Base-by-base conservation (phyloP, 768 basidiomycete species). In the Pleurotus tuoliensis region DNA sequence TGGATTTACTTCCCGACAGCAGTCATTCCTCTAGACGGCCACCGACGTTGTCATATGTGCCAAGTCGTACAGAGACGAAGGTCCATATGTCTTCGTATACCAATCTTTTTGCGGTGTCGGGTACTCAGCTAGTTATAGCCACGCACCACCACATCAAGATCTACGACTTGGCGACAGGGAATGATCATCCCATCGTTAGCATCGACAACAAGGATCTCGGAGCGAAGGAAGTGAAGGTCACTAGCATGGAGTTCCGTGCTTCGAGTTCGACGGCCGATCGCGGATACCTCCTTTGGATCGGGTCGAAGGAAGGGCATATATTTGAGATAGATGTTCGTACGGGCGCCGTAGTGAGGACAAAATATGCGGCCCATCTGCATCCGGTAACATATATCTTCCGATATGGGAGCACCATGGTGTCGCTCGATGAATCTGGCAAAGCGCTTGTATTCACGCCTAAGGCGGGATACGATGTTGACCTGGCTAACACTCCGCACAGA, bases 251-350 rank as follows among this genome's bases (percentile, higher is more conserved):
- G 68, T 92, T 94, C 67, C 78, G 87, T 13, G 80, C 87, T 0
- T 76, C 78, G 2, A 62, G 60, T 2, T 62, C 67, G 8, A 62
- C 70, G n/a, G 70, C 60, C 0, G 82, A 87, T 52, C 74, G 79
- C 15, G 91, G 89, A 2, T 75, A 75, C 27, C 77, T 82, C 55
- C 63, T 94, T 2, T 98, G 95, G 95, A 72, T 88, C 9, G 96
- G 95, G 3, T 92, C 92, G 25, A 94, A 90, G 72, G 93, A 96
- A 22, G 96, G 96, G 0, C 85, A 89, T 67, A 58, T 99, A 22
- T 78, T 87, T 61, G 94, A 97, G 74, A 61, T 96, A 55, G 92
- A 98, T 64, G 74, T 89, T 39, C 70, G 79, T 53, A 83, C 78
- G 2, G 88, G 86, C 0, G 61, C 63, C 4, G 69, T 93, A 16